Conservation (phyloP, 208 protist species). For the Wallacemonas sp. region DNA sequence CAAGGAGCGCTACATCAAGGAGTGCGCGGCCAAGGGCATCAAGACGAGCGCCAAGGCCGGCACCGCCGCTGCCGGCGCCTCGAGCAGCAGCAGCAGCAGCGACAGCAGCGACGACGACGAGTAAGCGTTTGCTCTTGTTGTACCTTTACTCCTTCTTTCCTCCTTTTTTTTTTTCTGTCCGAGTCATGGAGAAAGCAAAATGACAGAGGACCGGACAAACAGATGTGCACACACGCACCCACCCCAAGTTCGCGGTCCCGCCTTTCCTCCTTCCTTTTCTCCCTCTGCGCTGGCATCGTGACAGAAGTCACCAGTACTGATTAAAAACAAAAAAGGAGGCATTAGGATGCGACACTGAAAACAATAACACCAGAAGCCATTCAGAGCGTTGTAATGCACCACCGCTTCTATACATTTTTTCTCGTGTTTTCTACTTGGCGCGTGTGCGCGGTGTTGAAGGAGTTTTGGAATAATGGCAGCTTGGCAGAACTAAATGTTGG, state of each 20-base stretch:
- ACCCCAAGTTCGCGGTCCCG: background rate
- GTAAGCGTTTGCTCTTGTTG: constrained; percentile 7
- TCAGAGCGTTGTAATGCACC: background rate
- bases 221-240: background rate
- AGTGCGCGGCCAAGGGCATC: constrained; percentile 36
- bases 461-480: background rate
- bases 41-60: constrained; percentile 21
- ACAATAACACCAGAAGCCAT: background rate
- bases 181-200: background rate
- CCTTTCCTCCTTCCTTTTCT: background rate
- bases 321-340: background rate
- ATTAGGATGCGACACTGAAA: background rate
- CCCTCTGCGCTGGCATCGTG: background rate
- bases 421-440: background rate
- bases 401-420: background rate
- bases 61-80: constrained; percentile 20
- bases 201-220: background rate
- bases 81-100: constrained; percentile 22
- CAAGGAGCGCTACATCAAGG: constrained; percentile 80
- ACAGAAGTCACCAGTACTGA: no score
- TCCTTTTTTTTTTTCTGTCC: constrained; percentile 9
- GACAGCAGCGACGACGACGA: constrained; percentile 23
- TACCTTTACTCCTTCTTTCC: constrained; percentile 11
- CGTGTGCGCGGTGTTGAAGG: background rate
- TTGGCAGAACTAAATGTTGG: constrained; percentile 1